Evolutionary conservation across 371 early-diverging fungal genomes (phyloP).

Genomic region (Mycotypha africana): DNA sequence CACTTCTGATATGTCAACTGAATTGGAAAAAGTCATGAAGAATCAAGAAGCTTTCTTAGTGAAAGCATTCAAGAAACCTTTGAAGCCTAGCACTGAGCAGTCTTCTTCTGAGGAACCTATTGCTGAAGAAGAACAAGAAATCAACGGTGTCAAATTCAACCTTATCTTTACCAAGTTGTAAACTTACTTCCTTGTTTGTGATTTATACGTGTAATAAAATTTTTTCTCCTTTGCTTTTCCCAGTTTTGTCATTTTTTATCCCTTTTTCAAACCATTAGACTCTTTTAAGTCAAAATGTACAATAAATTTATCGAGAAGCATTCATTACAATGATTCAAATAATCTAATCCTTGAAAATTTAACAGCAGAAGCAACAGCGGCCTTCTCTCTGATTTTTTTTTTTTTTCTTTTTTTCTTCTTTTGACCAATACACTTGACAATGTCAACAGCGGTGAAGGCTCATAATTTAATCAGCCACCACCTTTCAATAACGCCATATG

Average conservation of each 20-base stretch:
- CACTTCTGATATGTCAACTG: slow-evolving; percentile 59
- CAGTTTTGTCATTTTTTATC: too few species aligned
- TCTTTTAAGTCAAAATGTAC: too few species aligned
- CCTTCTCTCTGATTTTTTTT: too few species aligned
- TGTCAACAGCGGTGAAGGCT: too few species aligned
- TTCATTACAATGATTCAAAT: too few species aligned
- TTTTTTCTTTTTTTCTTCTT: too few species aligned
- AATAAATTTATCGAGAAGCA: too few species aligned
- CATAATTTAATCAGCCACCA: slow-evolving; percentile 19
- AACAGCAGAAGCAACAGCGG: too few species aligned
- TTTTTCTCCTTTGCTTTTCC: neutral
- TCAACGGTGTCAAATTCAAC: slow-evolving; percentile 37
- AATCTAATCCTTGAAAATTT: too few species aligned
- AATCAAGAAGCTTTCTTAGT: slow-evolving; percentile 68
- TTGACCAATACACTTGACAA: too few species aligned
- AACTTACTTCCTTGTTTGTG: too few species aligned
- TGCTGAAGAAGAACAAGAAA: slow-evolving; percentile 75
- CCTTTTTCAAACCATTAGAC: too few species aligned
- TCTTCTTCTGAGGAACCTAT: slow-evolving; percentile 42
- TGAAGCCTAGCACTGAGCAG: slow-evolving; percentile 14
- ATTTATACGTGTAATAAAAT: neutral
- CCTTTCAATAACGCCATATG: slow-evolving; percentile 35
- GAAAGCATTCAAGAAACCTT: slow-evolving; percentile 69
- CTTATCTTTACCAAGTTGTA: slow-evolving; percentile 29
- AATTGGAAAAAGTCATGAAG: slow-evolving; percentile 64